A percentile compares a stretch with the other conserved stretches of the same genome.
These are phyloP conservation scores for Rhodotorula sp. DNA, from an alignment of 1,284 basidiomycete species.

Conservation along the genomic window DNA sequence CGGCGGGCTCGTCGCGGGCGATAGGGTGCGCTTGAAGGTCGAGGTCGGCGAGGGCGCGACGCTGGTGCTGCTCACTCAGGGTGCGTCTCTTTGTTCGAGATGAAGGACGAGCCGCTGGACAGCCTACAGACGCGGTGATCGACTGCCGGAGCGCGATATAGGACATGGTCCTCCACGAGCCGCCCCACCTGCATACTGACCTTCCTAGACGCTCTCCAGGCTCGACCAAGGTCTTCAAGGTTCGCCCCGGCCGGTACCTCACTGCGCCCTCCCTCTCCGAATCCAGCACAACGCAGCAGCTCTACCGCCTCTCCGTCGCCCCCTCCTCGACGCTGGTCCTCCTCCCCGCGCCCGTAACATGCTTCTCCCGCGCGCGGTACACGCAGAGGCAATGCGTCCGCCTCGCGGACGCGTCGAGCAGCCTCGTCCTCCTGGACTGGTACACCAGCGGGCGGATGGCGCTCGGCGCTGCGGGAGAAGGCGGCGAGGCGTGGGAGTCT, in stretches of 20 bases:
- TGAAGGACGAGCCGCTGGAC: too few species aligned
- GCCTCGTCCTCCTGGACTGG: conserved; percentile 72
- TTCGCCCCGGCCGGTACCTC: conserved; percentile 56
- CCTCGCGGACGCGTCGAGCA: conserved; percentile 61
- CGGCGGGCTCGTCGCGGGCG: conserved; percentile 89
- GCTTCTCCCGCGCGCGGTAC: conserved; percentile 80
- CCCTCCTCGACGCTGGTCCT: conserved; percentile 66
- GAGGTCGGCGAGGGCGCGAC: conserved; percentile 62
- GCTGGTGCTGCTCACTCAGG: conserved; percentile 78
- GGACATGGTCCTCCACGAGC: neutral
- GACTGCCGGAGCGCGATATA: too few species aligned
- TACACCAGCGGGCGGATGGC: conserved; percentile 72
- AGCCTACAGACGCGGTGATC: too few species aligned
- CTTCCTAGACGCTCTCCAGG: conserved; percentile 52
- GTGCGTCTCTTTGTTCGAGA: conserved; percentile 50
- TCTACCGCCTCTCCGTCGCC: conserved; percentile 62
- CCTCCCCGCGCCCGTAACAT: conserved; percentile 90
- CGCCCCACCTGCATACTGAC: neutral
- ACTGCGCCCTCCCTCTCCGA: conserved; percentile 38
- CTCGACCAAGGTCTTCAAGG: conserved; percentile 91
- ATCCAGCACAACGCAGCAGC: conserved; percentile 56
- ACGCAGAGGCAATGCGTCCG: conserved; percentile 74
- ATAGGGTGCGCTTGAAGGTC: conserved; percentile 67
- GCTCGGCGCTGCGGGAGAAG: conserved; percentile 1
- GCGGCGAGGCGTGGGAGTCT: conserved; percentile 81